Evolutionary conservation across 1,284 basidiomycete species (phyloP).

Genomic region (Ganoderma sinense): DNA sequence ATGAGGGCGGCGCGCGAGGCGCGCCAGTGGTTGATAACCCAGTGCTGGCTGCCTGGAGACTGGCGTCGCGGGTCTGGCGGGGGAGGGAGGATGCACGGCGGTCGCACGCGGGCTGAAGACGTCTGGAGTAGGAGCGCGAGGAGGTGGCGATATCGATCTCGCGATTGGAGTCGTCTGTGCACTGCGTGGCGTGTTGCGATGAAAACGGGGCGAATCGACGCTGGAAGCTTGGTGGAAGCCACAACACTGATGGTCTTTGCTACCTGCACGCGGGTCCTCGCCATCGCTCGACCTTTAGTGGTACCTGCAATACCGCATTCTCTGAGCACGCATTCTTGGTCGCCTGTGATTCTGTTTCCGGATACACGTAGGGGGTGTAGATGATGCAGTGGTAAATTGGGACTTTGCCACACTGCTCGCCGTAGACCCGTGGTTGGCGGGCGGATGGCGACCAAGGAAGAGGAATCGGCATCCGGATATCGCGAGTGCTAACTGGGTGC

Average conservation of each 20-base stretch:
- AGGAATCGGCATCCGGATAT: background rate
- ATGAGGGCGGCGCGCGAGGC: conserved; percentile 1
- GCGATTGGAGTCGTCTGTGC: background rate
- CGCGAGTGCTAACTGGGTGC: background rate
- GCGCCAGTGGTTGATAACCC: background rate
- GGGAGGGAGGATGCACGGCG: background rate
- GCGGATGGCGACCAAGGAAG: background rate
- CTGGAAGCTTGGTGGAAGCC: background rate
- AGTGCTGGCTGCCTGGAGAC: background rate
- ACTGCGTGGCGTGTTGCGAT: conserved; percentile 1
- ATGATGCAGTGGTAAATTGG: background rate
- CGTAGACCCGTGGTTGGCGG: background rate
- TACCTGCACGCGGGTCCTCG: background rate
- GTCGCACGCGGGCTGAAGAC: background rate
- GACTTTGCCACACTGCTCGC: background rate
- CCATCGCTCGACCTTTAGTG: background rate
- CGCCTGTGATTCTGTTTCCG: background rate
- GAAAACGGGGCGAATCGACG: background rate
- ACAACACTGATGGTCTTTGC: background rate
- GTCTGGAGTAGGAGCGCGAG: background rate
- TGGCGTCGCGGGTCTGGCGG: background rate
- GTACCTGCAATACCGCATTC: background rate
- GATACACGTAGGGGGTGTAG: background rate
- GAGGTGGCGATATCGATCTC: conserved; percentile 4
- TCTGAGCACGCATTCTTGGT: background rate